Evolutionary conservation across 179 eudicot genomes (phyloP), one percentile per base, ranked within the genome.

Genomic region (Nepenthes alata): DNA sequence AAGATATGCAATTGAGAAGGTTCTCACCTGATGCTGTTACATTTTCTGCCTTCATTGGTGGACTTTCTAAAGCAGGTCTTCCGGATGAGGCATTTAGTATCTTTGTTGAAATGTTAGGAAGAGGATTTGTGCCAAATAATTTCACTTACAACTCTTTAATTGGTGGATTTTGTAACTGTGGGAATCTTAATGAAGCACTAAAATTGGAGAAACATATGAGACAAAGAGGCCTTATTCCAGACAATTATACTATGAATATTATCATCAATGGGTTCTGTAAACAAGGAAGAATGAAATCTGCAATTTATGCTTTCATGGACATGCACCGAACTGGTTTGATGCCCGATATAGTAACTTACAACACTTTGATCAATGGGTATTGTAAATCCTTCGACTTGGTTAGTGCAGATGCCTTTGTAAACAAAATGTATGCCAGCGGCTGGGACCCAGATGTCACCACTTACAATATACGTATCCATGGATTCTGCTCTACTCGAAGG

Each of bases 291-390:
- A 86, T 93, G 96, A 68, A 79, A n/a, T 72, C 83, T 11, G 98
- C 98, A 15, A 72, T 77, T 60, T 83, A 66, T 44, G 69, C 79
- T 38, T 93, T 77, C 68, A 69, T 68, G 45, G 84, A 76, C 58
- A 89, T 93, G 96, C 77, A 72, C n/a, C 74, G 69, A 45, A 53
- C 48, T 58, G 96, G 95, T 47, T 66, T 83, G 58, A 74, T 65
- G 5, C 97, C 98, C 2, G 95, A 89, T 70, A 68, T 84, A 61
- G 85, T 80, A 71, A 93, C 98, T 62, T 89, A 83, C 78, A 89
- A 93, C 77, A 89, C 94, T 52, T 79, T 93, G 67, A 81, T 93
- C 55, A 76, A 83, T 67, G 97, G 97, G 64, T 89, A 83, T 60
- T 93, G 90, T 70, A 86, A 76, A 75, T 78, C 76, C 35, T 78